A percentile compares a stretch with the other conserved stretches of the same genome.
Conservation (phyloP, 1,284 basidiomycete genomes). For the Sporisorium reilianum region DNA sequence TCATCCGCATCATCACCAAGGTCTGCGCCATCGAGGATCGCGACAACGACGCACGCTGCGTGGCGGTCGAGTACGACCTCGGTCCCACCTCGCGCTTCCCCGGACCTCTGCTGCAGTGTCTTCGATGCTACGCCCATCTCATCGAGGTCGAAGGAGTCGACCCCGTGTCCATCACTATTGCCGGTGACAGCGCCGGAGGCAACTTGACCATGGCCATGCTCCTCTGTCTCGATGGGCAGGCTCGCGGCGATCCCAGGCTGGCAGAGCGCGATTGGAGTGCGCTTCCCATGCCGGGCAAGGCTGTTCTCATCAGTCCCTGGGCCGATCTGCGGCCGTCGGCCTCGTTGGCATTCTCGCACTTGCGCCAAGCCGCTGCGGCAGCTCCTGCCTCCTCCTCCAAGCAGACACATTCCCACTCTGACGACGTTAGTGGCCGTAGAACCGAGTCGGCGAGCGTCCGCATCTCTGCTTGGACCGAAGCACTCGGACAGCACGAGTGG, state of each 20-base stretch:
- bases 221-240: constrained; percentile 61
- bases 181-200: constrained; percentile 67
- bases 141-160: constrained; percentile 63
- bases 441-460: neutral
- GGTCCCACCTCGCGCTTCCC: constrained; percentile 63
- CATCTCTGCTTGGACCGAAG: constrained; percentile 53
- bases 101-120: constrained; percentile 60
- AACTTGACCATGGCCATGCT: constrained; percentile 64
- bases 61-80: constrained; percentile 67
- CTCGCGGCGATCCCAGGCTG: constrained; percentile 25
- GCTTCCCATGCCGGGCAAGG: constrained; percentile 64
- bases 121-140: constrained; percentile 67
- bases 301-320: constrained; percentile 67
- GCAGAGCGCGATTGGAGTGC: constrained; percentile 61
- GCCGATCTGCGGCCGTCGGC: constrained; percentile 61
- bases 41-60: constrained; percentile 54
- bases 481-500: constrained; percentile 57
- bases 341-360: constrained; percentile 49
- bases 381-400: neutral
- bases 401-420: neutral
- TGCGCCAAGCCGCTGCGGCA: constrained; percentile 41
- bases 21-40: constrained; percentile 42
- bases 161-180: constrained; percentile 58
- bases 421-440: neutral
- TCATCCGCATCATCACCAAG: constrained; percentile 64